Conservation (phyloP, 768 basidiomycete genomes). For the Auricularia auricula-judae region DNA sequence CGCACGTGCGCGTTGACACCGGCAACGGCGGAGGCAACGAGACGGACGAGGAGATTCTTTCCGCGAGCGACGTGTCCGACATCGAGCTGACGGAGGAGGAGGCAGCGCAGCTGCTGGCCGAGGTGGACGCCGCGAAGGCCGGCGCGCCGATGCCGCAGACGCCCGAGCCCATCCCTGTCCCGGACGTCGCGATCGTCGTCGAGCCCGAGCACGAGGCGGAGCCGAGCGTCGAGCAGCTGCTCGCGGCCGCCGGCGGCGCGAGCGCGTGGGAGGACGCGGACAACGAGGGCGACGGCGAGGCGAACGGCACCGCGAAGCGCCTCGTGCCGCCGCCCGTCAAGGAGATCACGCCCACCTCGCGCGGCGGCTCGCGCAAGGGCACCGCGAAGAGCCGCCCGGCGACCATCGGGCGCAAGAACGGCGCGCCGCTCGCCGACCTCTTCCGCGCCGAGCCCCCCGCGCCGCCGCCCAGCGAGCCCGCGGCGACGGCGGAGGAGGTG, state of each 20-base stretch:
- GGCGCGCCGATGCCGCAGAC: constrained; percentile 11
- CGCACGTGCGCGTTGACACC: background rate
- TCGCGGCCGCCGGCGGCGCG: constrained; percentile 18
- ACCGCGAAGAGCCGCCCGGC: background rate
- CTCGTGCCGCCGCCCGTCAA: constrained; percentile 2
- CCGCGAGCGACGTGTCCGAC: background rate
- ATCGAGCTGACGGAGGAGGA: constrained; percentile 4
- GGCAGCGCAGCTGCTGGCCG: background rate
- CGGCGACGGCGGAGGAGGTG: constrained; percentile 15
- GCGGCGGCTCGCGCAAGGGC: constrained; percentile 2
- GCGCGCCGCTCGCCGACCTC: constrained; percentile 2
- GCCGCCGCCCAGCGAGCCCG: constrained; percentile 14
- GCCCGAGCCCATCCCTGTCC: constrained; percentile 14
- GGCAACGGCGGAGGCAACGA: constrained; percentile 6
- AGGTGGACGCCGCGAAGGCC: background rate
- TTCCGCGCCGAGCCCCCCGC: background rate
- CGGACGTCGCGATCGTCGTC: constrained; percentile 12
- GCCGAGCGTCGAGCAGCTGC: background rate
- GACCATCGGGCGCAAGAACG: background rate
- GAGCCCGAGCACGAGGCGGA: background rate
- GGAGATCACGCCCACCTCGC: background rate
- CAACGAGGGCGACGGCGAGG: constrained; percentile 17
- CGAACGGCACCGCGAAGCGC: constrained; percentile 21
- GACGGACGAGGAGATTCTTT: constrained; percentile 5
- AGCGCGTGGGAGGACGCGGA: constrained; percentile 27